Base-by-base conservation (phyloP, 768 basidiomycete genomes). In the Hericium erinaceus region DNA sequence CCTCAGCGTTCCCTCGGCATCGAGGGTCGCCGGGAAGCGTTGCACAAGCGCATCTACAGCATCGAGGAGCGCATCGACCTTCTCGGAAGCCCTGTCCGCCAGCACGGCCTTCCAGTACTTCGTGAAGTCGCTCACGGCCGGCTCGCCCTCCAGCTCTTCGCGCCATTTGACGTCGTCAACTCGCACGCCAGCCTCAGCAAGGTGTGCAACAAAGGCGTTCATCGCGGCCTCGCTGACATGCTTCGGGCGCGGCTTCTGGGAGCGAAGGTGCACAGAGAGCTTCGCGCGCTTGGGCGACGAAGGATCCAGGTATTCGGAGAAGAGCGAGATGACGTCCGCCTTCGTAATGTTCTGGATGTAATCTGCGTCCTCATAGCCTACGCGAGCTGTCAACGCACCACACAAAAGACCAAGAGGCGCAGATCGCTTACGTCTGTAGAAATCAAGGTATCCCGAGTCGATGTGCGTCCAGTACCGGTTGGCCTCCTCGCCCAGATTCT, bases 401-500 rank as follows among this genome's bases (percentile, higher is more conserved):
- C 26, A 26, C 26, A 5, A 56, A 4, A 15, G 48, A 20, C 3
- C 10, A 11, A 10, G 9, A 28, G 49, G 13, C 24, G 16, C 33
- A 44, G 16, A 52, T 15, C 11, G 80, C 87, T 70, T 68, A 93
- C 95, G 80, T 67, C 88, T 80, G 58, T 81, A 71, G 75, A 98
- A 99, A 72, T 98, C 94, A 61, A 84, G 81, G 63, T 88, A 91
- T 4, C 93, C 89, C 22, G 78, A 82, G 60, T 82, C 81, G 60
- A 98, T 83, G 52, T 89, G 82, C 16, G 66, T 63, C 75, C 87
- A 85, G 66, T 85, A 91, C 60, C 77, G 75, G n/a, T 73, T 71
- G 2, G 77, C 73, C 73, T 99, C 97, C 66, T 95, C 89, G 8
- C 74, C 74, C 52, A 98, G 70, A 68, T 97, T 98, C 79, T 98